Base-by-base conservation (phyloP, 2,329 filamentous ascomycete species). In the Neoscytalidium dimidiatum region DNA sequence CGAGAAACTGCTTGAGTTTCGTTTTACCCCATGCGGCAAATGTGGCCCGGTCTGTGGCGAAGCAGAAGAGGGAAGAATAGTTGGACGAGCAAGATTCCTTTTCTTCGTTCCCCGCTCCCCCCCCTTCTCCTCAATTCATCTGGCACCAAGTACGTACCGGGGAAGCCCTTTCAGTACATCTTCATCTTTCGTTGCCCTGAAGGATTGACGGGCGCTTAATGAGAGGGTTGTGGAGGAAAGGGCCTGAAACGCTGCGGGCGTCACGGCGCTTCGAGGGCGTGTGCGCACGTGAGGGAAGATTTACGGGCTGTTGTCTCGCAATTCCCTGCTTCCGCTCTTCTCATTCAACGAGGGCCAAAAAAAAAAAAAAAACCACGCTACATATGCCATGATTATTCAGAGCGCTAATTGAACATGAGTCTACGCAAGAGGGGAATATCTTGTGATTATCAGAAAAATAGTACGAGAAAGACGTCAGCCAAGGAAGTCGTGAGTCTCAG, bases 381-480 rank as follows among this genome's bases (percentile, higher is more conserved):
- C n/a, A n/a, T n/a, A 60, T 60, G 56, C 56, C 38, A 46, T 60
- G 38, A 46, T 13, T 35, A 14, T 57, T 28, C 52, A 43, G 11
- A 46, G 41, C 56, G 56, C 56, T 60, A 60, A 21, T 21, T 29
- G 19, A 60, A 44, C 56, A 46, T 31, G 56, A 46, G 56, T 60
- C 56, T 60, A 60, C 33, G 26, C 23, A 23, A 17, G 17, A 35
- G 41, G 56, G n/a, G 33, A 17, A 14, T 33, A 44, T 33, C 11
- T 31, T 21, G 41, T 31, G 56, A 60, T 33, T 60, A 46, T 28
- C 38, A 14, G 21, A 29, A 26, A 35, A 21, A 28, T 44, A 46
- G 56, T 60, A 60, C 56, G 56, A 60, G 26, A 60, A 60, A 33
- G 56, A 60, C 56, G 56, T 60, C 38, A 58, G 53, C 53, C 53